Evolutionary conservation across 208 protist genomes (phyloP).

Genomic region (Kentomonas sorsogonicus): DNA sequence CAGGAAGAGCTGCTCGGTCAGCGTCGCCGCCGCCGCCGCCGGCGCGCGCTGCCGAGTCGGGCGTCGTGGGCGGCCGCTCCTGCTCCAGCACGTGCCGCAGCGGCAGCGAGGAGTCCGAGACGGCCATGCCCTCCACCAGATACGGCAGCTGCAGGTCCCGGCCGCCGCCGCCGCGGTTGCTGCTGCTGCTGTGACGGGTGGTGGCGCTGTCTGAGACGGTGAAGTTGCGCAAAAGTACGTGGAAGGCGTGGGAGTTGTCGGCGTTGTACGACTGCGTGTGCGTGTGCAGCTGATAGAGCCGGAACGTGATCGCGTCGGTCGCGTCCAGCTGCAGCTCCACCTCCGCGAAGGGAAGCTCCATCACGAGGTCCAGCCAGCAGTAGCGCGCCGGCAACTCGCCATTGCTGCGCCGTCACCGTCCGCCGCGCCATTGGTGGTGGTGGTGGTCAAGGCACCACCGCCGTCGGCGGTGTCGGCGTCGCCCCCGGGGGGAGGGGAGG

Average conservation of each 20-base stretch:
- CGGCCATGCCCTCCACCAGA: constrained; percentile 29
- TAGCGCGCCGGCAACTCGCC: constrained; percentile 66
- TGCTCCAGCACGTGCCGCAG: too few relatives aligned
- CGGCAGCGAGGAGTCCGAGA: neutral
- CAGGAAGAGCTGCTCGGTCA: too few relatives aligned
- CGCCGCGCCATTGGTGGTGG: constrained; percentile 25
- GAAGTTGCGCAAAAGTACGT: constrained; percentile 60
- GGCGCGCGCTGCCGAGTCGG: too few relatives aligned
- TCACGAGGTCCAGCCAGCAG: constrained; percentile 52
- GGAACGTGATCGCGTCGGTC: constrained; percentile 34
- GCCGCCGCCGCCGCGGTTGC: constrained; percentile 2
- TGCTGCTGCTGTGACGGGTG: constrained; percentile 6
- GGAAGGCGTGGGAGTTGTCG: constrained; percentile 41
- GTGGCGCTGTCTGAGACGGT: constrained; percentile 53
- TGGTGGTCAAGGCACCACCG: constrained; percentile 9
- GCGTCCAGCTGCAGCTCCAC: constrained; percentile 48
- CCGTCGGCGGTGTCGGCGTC: neutral
- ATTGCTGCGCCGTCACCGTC: constrained; percentile 56
- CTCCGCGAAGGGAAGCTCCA: constrained; percentile 48
- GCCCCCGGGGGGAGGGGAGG: too few relatives aligned
- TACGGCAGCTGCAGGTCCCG: constrained; percentile 14
- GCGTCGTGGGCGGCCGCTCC: too few relatives aligned
- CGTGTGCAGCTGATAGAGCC: constrained; percentile 45
- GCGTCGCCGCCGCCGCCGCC: too few relatives aligned
- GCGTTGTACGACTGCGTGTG: constrained; percentile 50